phyloP scores from a whole-genome alignment of 352 stramenopile genomes.

The Phytopythium helicoides region DNA sequence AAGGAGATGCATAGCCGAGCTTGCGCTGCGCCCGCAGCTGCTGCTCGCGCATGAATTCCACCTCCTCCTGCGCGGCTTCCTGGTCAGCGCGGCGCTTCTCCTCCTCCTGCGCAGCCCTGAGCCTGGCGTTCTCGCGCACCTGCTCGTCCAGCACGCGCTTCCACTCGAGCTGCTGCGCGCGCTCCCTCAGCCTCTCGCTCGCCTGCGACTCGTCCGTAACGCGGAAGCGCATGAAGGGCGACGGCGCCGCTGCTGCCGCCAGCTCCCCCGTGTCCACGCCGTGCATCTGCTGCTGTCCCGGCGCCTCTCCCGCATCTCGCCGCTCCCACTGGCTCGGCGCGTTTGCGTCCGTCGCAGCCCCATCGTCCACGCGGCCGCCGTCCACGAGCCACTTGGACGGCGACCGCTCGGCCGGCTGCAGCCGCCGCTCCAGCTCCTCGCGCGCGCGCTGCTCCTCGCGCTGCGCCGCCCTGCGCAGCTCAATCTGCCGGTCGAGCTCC shows the following conservation, averaged over 20 bases:
- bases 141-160: slow-evolving; percentile 67
- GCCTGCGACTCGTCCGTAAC: slow-evolving; percentile 51
- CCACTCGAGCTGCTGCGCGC: slow-evolving; percentile 71
- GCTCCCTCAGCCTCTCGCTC: slow-evolving; percentile 54
- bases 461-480: slow-evolving; percentile 41
- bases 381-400: slow-evolving; percentile 74
- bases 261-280: slow-evolving; percentile 26
- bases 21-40: slow-evolving; percentile 61
- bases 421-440: slow-evolving; percentile 55
- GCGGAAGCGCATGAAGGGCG: slow-evolving; percentile 46
- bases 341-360: not conserved
- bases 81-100: slow-evolving; percentile 34
- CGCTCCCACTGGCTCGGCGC: slow-evolving; percentile 1
- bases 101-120: slow-evolving; percentile 42
- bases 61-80: slow-evolving; percentile 44
- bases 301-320: too few relatives aligned
- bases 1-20: slow-evolving; percentile 21
- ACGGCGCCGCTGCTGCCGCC: slow-evolving; percentile 18
- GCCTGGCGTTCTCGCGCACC: slow-evolving; percentile 61
- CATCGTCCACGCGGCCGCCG: slow-evolving; percentile 36
- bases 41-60: slow-evolving; percentile 47
- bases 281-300: slow-evolving; percentile 18
- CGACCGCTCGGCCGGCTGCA: slow-evolving; percentile 45
- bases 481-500: slow-evolving; percentile 73
- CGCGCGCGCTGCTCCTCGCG: slow-evolving; percentile 48